These are phyloP conservation scores for Phytopythium helicoides DNA, from an alignment of 352 stramenopile genomes.

Conservation along the genomic window DNA sequence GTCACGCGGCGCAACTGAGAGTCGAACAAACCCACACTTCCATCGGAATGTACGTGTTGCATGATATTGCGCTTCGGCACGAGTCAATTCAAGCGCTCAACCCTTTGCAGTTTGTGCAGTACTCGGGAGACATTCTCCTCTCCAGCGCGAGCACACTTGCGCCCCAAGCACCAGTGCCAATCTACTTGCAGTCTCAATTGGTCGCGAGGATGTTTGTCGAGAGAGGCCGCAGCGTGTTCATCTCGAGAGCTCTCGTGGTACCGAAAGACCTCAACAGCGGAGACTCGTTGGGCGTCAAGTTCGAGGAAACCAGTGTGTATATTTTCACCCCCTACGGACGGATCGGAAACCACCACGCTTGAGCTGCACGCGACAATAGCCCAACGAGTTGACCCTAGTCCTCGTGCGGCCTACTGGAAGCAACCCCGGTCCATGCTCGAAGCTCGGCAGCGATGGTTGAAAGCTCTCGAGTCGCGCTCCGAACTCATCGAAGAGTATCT, in stretches of 20 bases:
- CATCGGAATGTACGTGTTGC: neutral
- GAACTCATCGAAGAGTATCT: conserved; percentile 1
- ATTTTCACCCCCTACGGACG: neutral
- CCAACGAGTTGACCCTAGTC: neutral
- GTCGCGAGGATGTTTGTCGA: conserved; percentile 1
- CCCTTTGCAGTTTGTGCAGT: conserved; percentile 1
- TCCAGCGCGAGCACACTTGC: neutral
- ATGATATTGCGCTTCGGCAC: neutral
- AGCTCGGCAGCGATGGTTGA: neutral
- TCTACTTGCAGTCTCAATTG: conserved; percentile 4
- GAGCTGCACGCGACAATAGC: conserved; percentile 4
- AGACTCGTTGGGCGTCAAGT: conserved; percentile 3
- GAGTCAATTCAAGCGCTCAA: neutral
- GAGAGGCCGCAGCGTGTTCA: neutral
- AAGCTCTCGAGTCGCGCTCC: neutral
- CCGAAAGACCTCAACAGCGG: neutral
- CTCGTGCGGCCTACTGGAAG: neutral
- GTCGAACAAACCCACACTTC: neutral
- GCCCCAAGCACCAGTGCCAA: neutral
- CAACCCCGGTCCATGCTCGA: too few species aligned
- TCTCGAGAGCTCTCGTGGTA: conserved; percentile 3
- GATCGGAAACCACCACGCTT: neutral
- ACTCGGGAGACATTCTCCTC: conserved; percentile 1
- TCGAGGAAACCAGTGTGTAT: neutral
- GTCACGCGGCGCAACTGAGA: neutral